Conservation (phyloP, 1,284 basidiomycete species). For the Sphagnurus paluster region DNA sequence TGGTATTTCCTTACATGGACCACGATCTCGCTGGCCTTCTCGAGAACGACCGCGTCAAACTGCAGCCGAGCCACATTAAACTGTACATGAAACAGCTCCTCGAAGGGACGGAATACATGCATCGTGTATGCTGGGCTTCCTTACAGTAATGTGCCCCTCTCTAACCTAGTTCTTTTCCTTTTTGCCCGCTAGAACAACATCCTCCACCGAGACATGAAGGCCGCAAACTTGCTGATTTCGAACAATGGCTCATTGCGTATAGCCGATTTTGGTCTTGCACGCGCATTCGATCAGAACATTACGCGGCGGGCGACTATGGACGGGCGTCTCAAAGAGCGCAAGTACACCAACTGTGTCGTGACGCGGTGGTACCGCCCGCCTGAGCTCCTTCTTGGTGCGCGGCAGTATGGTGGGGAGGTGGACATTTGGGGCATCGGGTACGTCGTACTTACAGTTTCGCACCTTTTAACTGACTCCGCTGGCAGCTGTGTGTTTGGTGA, state of each 20-base stretch:
- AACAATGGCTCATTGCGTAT: constrained; percentile 85
- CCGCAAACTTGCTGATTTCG: constrained; percentile 94
- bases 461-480: neutral
- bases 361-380: constrained; percentile 98
- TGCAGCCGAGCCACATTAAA: constrained; percentile 87
- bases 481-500: constrained; percentile 91
- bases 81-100: constrained; percentile 95
- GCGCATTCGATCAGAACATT: constrained; percentile 63
- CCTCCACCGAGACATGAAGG: constrained; percentile 98
- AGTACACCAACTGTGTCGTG: constrained; percentile 98
- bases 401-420: constrained; percentile 90
- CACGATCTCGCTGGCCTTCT: constrained; percentile 96
- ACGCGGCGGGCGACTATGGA: constrained; percentile 43
- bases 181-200: constrained; percentile 80
- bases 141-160: constrained; percentile 10
- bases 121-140: constrained; percentile 65
- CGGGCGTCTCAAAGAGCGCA: constrained; percentile 53
- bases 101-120: constrained; percentile 95
- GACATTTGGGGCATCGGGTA: constrained; percentile 99
- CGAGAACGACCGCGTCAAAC: constrained; percentile 85
- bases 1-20: constrained; percentile 99
- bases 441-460: constrained; percentile 25
- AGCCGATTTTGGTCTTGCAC: constrained; percentile 96
- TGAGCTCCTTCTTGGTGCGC: constrained; percentile 88
- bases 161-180: constrained; percentile 10